Conservation (phyloP, 495 filamentous ascomycete species). For the Talaromyces borbonicus region DNA sequence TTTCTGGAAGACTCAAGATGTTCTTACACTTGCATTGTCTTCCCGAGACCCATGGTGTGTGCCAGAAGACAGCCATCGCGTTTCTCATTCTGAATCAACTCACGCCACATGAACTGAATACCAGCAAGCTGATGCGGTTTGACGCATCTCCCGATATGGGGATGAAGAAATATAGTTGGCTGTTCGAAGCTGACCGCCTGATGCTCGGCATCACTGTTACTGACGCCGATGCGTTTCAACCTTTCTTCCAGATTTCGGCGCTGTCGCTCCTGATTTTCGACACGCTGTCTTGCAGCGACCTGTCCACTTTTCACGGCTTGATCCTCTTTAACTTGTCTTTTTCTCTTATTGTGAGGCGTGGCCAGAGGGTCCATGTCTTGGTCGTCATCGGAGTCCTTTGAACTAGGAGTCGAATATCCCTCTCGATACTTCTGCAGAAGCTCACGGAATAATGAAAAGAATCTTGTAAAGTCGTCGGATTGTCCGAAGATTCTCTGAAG, state of each 20-base stretch:
- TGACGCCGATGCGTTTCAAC: slow-evolving; percentile 27
- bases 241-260: slow-evolving; percentile 33
- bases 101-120: slow-evolving; percentile 84
- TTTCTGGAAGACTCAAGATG: not conserved
- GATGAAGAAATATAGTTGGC: slow-evolving; percentile 43
- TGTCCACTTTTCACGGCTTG: slow-evolving; percentile 37
- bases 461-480: not conserved
- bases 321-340: slow-evolving; percentile 35
- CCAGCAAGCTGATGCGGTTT: slow-evolving; percentile 58
- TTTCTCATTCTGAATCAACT: slow-evolving; percentile 50
- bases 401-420: not conserved
- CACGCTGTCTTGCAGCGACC: slow-evolving; percentile 31
- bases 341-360: slow-evolving; percentile 34
- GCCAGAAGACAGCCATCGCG: slow-evolving; percentile 74
- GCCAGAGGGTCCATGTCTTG: not conserved
- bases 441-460: slow-evolving; percentile 5
- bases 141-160: slow-evolving; percentile 34
- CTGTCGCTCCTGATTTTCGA: slow-evolving; percentile 39
- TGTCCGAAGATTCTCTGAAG: slow-evolving; percentile 16
- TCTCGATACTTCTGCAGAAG: not conserved
- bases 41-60: slow-evolving; percentile 90
- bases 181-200: slow-evolving; percentile 68
- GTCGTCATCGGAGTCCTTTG: slow-evolving; percentile 12
- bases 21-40: slow-evolving; percentile 77
- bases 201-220: slow-evolving; percentile 27